Percentiles rank a stretch among this genome's conserved stretches.
Evolutionary conservation across 2,329 filamentous ascomycete species (phyloP).

Genomic region (Cladorrhinum sp.): DNA sequence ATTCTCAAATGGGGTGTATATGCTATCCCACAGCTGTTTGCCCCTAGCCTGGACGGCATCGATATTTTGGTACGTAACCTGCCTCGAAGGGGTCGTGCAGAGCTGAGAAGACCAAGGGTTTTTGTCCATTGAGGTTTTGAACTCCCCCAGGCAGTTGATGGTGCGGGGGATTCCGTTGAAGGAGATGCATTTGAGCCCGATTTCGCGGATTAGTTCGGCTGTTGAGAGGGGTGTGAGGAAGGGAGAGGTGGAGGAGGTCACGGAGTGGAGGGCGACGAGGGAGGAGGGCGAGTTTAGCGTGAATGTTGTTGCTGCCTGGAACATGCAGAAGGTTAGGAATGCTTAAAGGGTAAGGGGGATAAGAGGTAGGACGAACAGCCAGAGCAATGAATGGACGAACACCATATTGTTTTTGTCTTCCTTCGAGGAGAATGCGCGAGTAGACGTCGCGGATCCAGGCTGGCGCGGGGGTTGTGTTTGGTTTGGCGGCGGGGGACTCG

Average conservation of each 20-base stretch:
- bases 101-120: slow-evolving; percentile 48
- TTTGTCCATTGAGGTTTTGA: slow-evolving; percentile 51
- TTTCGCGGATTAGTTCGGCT: slow-evolving; percentile 71
- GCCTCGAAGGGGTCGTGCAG: slow-evolving; percentile 54
- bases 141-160: slow-evolving; percentile 74
- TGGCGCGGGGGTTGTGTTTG: slow-evolving; percentile 63
- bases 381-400: slow-evolving; percentile 63
- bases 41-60: slow-evolving; percentile 56
- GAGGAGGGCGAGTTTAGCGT: slow-evolving; percentile 83
- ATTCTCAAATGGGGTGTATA: slow-evolving; percentile 71
- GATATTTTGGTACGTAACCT: slow-evolving; percentile 51
- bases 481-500: slow-evolving; percentile 64
- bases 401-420: slow-evolving; percentile 59
- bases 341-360: not conserved
- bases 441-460: slow-evolving; percentile 62
- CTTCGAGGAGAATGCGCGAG: slow-evolving; percentile 60
- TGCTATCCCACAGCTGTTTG: slow-evolving; percentile 66
- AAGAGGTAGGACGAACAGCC: slow-evolving; percentile 39
- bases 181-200: slow-evolving; percentile 73
- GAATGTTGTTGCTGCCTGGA: slow-evolving; percentile 70
- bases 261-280: slow-evolving; percentile 59
- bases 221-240: slow-evolving; percentile 41
- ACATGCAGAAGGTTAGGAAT: not conserved
- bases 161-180: slow-evolving; percentile 81
- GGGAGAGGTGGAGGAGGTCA: slow-evolving; percentile 37